phyloP scores from a whole-genome alignment of 2,329 filamentous ascomycete species.

The Penicillium sumatraense region DNA sequence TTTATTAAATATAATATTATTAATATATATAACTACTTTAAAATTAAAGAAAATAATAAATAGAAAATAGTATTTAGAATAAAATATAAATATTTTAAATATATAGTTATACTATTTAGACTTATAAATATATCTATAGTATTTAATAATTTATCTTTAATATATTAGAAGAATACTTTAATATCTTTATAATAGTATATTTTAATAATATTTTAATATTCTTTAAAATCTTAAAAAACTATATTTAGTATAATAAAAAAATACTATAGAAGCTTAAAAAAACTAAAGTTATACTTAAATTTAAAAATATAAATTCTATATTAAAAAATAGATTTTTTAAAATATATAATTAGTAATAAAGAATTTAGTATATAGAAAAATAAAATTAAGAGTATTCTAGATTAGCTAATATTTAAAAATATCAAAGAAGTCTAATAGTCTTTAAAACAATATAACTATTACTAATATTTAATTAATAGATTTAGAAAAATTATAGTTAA shows the following conservation, averaged over 20 bases:
- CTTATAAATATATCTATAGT: constrained; percentile 1
- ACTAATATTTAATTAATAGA: not conserved
- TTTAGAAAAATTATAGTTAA: not conserved
- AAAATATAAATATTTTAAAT: constrained; percentile 5
- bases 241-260: not conserved
- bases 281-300: not conserved
- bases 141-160: constrained; percentile 7
- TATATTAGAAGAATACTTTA: not conserved
- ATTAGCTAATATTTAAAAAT: not conserved
- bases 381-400: not conserved
- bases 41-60: constrained; percentile 6
- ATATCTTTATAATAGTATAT: constrained; percentile 4
- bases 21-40: constrained; percentile 2
- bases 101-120: constrained; percentile 6
- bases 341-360: not conserved
- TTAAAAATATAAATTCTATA: not conserved
- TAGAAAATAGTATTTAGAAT: constrained; percentile 7
- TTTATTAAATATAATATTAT: constrained; percentile 7
- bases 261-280: not conserved
- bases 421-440: not conserved
- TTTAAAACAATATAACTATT: not conserved
- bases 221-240: not conserved
- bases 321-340: not conserved
- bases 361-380: not conserved
- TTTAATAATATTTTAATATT: not conserved